Evolutionary conservation across 139 green algal genomes (phyloP).

Genomic region (Chlamydomonas sp.): DNA sequence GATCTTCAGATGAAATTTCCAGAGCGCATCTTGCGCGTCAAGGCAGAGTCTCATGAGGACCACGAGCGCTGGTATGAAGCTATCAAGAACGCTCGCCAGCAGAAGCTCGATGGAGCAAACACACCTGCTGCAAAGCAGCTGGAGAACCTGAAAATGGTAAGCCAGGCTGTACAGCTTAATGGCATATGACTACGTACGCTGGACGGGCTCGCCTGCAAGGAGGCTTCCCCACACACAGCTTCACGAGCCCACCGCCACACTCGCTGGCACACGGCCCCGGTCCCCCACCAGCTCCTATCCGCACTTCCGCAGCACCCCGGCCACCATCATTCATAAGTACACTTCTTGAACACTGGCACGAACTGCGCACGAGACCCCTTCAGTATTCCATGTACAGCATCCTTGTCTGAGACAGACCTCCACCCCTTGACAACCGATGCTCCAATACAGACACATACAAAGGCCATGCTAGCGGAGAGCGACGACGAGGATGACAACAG

Average conservation of each 20-base stretch:
- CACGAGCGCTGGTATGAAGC: slow-evolving; percentile 19
- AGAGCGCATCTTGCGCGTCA: slow-evolving; percentile 30
- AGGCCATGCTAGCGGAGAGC: no score
- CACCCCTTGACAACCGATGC: no score
- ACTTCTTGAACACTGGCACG: no score
- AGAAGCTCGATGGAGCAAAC: slow-evolving; percentile 29
- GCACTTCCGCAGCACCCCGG: no score
- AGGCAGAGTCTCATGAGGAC: not conserved
- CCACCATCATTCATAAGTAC: no score
- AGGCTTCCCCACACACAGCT: not conserved
- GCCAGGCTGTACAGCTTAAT: not conserved
- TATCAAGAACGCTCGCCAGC: slow-evolving; percentile 20
- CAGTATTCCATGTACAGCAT: no score
- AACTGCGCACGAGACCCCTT: no score
- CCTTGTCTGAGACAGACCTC: no score
- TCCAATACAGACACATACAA: no score
- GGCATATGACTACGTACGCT: not conserved
- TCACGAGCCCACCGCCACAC: not conserved
- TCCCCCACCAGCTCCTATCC: no score
- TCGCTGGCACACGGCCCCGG: not conserved
- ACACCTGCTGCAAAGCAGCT: slow-evolving; percentile 38
- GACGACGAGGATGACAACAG: no score
- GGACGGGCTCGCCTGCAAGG: no score
- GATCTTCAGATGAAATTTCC: slow-evolving; percentile 36
- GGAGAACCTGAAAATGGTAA: slow-evolving; percentile 20